Evolutionary conservation across 106 monocot genomes (phyloP), one percentile per base, ranked within the genome.

Genomic region (Allium cepa): DNA sequence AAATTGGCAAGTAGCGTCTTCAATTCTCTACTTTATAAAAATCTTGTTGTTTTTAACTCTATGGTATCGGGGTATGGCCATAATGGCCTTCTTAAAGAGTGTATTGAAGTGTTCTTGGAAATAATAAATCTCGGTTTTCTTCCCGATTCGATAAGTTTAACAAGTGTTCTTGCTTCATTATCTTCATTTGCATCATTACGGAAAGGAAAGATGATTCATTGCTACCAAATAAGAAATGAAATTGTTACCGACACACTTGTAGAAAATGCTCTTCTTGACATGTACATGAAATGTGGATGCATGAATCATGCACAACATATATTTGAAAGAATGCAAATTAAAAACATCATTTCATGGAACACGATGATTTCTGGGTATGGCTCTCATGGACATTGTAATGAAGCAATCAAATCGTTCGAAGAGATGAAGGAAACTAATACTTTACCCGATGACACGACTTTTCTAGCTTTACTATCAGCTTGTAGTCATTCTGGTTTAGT

Each of bases 201-300:
- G 1, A 75, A 66, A 63, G 83, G 87, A 17, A 82, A 81, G 69
- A 83, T 77, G 76, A 56, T 90, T 13, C 89, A 90, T 57, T 82
- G 72, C 1, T 83, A 82, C 64, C 74, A 72, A 47, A 50, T 85
- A 26, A 80, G 82, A 71, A 82, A 77, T 36, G 55, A 27, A n/a
- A 60, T 83, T 15, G 4, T n/a, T 26, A n/a, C 11, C 49, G 92
- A 85, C 68, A 46, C 57, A 10, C 62, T 68, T 16, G 66, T 76
- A 9, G 76, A 67, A 7, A 87, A 84, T 62, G 70, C 82, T 28
- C 66, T 92, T 57, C 63, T 88, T 64, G 82, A 87, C 72, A 84
- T 92, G 84, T 92, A 92, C 64, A 72, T 76, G 58, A 92, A 88
- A 47, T 80, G 85, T 14, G 82, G 82, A 9, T 80, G 79, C 69